These are phyloP conservation scores for Phaeotremella fagi DNA, from an alignment of 768 basidiomycete genomes.

Conservation along the genomic window DNA sequence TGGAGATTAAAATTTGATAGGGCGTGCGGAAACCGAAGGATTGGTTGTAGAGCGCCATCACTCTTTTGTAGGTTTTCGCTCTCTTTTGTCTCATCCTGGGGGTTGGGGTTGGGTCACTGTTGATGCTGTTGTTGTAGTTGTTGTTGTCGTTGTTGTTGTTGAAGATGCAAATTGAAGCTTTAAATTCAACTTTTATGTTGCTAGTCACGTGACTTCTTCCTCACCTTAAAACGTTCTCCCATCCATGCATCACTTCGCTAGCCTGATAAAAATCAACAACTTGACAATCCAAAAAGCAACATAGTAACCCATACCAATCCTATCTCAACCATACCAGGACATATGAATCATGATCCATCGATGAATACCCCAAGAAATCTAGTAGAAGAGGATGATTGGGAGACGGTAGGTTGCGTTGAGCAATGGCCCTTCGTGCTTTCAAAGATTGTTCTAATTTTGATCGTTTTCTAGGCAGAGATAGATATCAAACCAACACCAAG, in stretches of 20 bases:
- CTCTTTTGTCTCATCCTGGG: constrained; percentile 82
- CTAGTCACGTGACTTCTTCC: constrained; percentile 16
- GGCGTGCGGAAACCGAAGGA: constrained; percentile 88
- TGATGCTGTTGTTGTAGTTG: not conserved
- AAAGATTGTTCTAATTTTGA: not conserved
- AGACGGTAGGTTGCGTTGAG: constrained; percentile 31
- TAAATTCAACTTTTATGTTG: constrained; percentile 12
- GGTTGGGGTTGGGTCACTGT: not conserved
- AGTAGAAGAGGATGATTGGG: constrained; percentile 28
- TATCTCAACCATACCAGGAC: not conserved
- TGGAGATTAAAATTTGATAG: constrained; percentile 88
- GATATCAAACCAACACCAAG: not conserved
- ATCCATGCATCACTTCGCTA: not conserved
- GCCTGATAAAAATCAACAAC: not conserved
- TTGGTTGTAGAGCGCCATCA: constrained; percentile 83
- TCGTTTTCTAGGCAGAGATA: constrained; percentile 3
- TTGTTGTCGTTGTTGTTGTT: not conserved
- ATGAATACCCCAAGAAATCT: not conserved
- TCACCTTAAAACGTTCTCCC: not conserved
- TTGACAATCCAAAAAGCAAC: not conserved
- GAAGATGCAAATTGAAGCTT: not conserved
- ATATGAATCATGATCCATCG: constrained; percentile 6
- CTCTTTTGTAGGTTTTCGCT: constrained; percentile 88
- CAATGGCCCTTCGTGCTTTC: no score
- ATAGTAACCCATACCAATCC: no score